Evolutionary conservation across 352 stramenopile species (phyloP).

Genomic region (Thraustochytrium striatum): DNA sequence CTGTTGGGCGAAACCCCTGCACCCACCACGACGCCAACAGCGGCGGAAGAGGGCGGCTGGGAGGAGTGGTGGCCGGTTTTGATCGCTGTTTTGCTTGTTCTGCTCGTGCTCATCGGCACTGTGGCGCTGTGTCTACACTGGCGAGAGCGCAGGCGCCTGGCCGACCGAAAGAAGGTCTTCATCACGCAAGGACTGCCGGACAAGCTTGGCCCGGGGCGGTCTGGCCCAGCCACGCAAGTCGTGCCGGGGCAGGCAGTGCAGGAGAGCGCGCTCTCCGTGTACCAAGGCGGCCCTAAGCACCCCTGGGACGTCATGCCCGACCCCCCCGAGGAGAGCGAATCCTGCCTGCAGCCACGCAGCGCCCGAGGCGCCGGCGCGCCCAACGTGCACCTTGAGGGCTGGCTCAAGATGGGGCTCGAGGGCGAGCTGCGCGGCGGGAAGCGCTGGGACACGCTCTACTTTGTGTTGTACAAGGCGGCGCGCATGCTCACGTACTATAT

Average conservation of each 20-base stretch:
- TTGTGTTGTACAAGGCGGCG: not conserved
- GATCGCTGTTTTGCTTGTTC: not conserved
- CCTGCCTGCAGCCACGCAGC: no score
- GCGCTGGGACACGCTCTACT: slow-evolving; percentile 8
- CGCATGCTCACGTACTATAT: not conserved
- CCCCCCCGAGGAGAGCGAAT: not conserved
- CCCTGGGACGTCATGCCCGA: not conserved
- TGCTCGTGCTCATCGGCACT: not conserved
- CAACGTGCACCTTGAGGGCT: slow-evolving; percentile 7
- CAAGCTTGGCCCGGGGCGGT: no score
- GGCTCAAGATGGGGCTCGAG: slow-evolving; percentile 15
- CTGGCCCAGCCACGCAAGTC: not conserved
- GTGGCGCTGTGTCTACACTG: not conserved
- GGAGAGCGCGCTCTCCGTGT: not conserved
- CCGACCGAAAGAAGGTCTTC: no score
- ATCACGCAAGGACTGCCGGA: no score
- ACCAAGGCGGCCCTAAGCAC: not conserved
- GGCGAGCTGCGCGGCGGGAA: not conserved
- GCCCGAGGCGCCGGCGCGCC: no score
- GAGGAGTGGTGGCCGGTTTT: not conserved
- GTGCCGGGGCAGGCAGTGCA: not conserved
- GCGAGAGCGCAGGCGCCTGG: no score
- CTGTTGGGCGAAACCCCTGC: not conserved
- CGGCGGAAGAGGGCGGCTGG: not conserved
- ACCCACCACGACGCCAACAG: not conserved